Percentiles rank a stretch among this genome's conserved stretches.
These are phyloP conservation scores for Coemansia sp. DNA, from an alignment of 192 early-diverging fungal genomes.

Conservation along the genomic window DNA sequence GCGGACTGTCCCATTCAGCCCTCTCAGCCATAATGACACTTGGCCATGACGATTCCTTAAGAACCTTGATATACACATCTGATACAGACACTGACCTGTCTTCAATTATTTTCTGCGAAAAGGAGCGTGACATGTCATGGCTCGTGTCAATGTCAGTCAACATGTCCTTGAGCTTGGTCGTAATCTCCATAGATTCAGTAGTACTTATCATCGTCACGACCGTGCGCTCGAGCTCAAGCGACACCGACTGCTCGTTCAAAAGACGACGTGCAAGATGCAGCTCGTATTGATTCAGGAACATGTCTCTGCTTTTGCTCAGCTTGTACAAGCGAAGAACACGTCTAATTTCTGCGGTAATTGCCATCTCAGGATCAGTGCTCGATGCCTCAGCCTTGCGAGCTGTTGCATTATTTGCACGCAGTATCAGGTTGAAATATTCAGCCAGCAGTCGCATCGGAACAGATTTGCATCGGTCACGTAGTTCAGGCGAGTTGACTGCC, in stretches of 20 bases:
- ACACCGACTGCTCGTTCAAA: conserved; percentile 77
- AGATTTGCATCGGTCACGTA: background rate
- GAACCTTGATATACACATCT: conserved; percentile 74
- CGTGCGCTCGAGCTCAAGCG: conserved; percentile 79
- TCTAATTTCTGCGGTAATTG: background rate
- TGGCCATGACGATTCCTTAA: conserved; percentile 60
- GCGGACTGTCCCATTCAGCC: conserved; percentile 78
- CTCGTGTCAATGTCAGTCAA: conserved; percentile 70
- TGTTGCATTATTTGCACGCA: background rate
- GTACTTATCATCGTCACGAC: conserved; percentile 81
- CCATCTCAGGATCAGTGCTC: background rate
- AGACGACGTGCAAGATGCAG: conserved; percentile 85
- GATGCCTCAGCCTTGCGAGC: background rate
- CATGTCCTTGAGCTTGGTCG: conserved; percentile 84
- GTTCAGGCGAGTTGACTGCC: conserved; percentile 2
- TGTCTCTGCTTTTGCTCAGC: background rate
- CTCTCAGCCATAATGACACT: conserved; percentile 4
- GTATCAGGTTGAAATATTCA: background rate
- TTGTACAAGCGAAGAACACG: background rate
- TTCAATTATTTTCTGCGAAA: background rate
- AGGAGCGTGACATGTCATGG: conserved; percentile 4
- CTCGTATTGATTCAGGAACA: conserved; percentile 93
- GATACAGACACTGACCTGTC: conserved; percentile 51
- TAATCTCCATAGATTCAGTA: conserved; percentile 85
- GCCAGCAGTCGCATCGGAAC: conserved; percentile 3